These are phyloP conservation scores for Musa schizocarpa DNA, from an alignment of 176 grass and related monocot species.

Conservation along the genomic window DNA sequence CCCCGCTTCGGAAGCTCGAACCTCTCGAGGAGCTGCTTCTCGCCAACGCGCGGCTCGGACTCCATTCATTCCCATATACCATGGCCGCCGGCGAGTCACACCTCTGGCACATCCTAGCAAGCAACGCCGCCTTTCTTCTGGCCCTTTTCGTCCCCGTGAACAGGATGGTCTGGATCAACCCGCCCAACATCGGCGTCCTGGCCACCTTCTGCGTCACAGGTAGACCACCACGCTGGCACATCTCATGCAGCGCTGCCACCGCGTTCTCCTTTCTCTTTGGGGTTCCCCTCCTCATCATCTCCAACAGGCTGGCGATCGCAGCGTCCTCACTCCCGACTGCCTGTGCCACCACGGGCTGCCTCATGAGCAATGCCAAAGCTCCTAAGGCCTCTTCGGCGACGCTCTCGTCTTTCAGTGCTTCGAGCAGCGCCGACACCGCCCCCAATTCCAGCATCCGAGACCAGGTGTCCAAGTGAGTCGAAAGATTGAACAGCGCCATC, in stretches of 20 bases:
- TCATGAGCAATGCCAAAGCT: slow-evolving; percentile 71
- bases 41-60: slow-evolving; percentile 29
- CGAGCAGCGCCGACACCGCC: slow-evolving; percentile 49
- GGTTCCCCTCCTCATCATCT: slow-evolving; percentile 70
- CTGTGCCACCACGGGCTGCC: slow-evolving; percentile 48
- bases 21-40: slow-evolving; percentile 22
- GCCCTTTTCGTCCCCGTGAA: slow-evolving; percentile 77
- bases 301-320: slow-evolving; percentile 56
- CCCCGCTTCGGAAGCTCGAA: slow-evolving; percentile 14
- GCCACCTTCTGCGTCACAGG: slow-evolving; percentile 45
- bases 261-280: slow-evolving; percentile 93
- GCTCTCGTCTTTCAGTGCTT: slow-evolving; percentile 48
- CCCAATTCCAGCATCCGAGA: slow-evolving; percentile 55
- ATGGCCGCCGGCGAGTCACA: slow-evolving; percentile 37
- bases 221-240: slow-evolving; percentile 57
- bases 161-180: slow-evolving; percentile 54
- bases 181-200: slow-evolving; percentile 43
- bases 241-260: slow-evolving; percentile 89
- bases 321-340: slow-evolving; percentile 48
- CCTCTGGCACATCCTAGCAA: slow-evolving; percentile 73
- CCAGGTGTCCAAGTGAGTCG: slow-evolving; percentile 78
- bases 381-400: slow-evolving; percentile 90
- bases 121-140: slow-evolving; percentile 67
- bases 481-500: slow-evolving; percentile 98
- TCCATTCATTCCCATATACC: slow-evolving; percentile 32